Evolutionary conservation across 2,329 filamentous ascomycete genomes (phyloP).

Genomic region (Grosmannia clavigera): DNA sequence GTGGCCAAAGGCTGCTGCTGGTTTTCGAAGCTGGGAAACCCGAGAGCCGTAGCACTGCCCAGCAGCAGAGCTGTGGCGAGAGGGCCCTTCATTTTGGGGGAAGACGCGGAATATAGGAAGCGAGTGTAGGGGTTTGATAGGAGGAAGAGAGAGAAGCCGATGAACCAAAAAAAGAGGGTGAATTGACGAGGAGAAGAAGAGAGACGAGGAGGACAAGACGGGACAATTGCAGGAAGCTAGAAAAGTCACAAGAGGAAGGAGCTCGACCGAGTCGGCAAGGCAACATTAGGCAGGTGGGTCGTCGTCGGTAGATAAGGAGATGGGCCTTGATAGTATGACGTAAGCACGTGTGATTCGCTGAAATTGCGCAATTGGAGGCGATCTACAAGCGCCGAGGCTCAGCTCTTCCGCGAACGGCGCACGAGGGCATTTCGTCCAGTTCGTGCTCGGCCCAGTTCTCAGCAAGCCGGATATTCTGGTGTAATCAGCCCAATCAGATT

Average conservation of each 20-base stretch:
- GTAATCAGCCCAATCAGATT: background rate
- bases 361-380: background rate
- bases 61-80: constrained; percentile 10
- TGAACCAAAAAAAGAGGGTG: background rate
- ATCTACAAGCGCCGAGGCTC: background rate
- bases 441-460: background rate
- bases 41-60: constrained; percentile 5
- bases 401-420: background rate
- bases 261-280: background rate
- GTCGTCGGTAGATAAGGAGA: background rate
- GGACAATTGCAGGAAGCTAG: background rate
- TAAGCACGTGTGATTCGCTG: background rate
- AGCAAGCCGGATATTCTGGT: background rate
- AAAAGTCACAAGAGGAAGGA: background rate
- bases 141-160: background rate
- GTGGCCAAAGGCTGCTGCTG: constrained; percentile 4
- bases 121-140: background rate
- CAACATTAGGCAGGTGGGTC: background rate
- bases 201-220: background rate
- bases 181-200: background rate
- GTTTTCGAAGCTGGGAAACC: constrained; percentile 1
- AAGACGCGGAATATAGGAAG: background rate
- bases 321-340: background rate
- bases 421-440: background rate
- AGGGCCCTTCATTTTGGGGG: constrained; percentile 3